A percentile compares a stretch with the other conserved stretches of the same genome.
Conservation (phyloP, 2,329 filamentous ascomycete genomes). For the Penicillium sp. region DNA sequence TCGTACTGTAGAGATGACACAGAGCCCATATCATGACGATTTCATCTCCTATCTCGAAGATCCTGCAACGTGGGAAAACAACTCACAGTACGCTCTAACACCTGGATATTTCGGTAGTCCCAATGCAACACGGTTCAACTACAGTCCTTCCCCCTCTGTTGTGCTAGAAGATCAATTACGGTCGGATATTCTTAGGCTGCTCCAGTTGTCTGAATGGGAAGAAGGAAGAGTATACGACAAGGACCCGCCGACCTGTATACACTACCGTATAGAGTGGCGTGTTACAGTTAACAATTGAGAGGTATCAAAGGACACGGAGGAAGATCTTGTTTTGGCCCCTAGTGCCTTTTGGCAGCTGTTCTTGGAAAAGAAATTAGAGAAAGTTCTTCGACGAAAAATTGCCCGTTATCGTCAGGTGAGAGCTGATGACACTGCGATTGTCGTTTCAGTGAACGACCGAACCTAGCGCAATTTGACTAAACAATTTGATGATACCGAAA, state of each 20-base stretch:
- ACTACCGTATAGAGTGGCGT: constrained; percentile 28
- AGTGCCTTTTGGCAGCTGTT: constrained; percentile 11
- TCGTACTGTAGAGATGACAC: too few relatives aligned
- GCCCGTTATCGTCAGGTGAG: neutral
- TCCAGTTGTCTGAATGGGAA: constrained; percentile 8
- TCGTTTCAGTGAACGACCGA: constrained; percentile 24
- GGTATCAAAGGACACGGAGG: constrained; percentile 15
- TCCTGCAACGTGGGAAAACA: too few relatives aligned
- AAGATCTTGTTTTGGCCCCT: constrained; percentile 17
- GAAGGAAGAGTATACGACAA: constrained; percentile 11
- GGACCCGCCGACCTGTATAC: constrained; percentile 11
- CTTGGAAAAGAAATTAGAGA: constrained; percentile 8
- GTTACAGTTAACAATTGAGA: constrained; percentile 17
- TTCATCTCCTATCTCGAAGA: too few relatives aligned
- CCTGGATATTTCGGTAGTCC: too few relatives aligned
- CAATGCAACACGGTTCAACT: too few relatives aligned
- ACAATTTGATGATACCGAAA: constrained; percentile 25
- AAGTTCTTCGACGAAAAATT: constrained; percentile 8
- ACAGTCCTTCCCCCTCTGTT: too few relatives aligned
- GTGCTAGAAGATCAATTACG: too few relatives aligned
- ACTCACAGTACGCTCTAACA: too few relatives aligned
- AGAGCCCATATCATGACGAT: too few relatives aligned
- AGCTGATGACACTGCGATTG: constrained; percentile 15
- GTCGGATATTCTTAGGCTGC: too few relatives aligned
- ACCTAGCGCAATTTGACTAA: constrained; percentile 29